These are phyloP conservation scores for Gomphus bonarii DNA, from an alignment of 1,284 basidiomycete genomes.

Conservation along the genomic window DNA sequence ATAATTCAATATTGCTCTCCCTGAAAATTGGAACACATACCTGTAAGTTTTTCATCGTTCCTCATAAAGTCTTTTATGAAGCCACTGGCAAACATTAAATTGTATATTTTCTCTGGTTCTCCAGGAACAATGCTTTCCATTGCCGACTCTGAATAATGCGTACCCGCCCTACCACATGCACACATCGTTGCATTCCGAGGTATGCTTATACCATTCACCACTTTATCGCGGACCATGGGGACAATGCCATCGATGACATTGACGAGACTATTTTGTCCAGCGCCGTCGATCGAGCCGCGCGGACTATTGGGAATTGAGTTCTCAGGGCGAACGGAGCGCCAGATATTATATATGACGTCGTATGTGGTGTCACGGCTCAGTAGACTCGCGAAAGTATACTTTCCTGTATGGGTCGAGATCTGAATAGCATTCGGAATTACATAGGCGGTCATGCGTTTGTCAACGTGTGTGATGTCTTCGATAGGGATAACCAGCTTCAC, in stretches of 20 bases:
- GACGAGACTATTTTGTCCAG: slow-evolving; percentile 1
- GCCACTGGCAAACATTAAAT: slow-evolving; percentile 91
- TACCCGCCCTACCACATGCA: slow-evolving; percentile 59
- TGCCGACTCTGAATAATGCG: slow-evolving; percentile 67
- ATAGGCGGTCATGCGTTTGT: slow-evolving; percentile 98
- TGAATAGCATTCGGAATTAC: slow-evolving; percentile 98
- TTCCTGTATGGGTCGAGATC: slow-evolving; percentile 70
- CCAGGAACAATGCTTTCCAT: slow-evolving; percentile 78
- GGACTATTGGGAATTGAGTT: slow-evolving; percentile 20
- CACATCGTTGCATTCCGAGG: slow-evolving; percentile 58
- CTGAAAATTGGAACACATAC: slow-evolving; percentile 34
- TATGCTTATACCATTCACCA: background rate
- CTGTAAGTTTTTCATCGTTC: slow-evolving; percentile 80
- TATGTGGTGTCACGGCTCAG: slow-evolving; percentile 92
- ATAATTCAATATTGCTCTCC: background rate
- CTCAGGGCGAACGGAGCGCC: slow-evolving; percentile 83
- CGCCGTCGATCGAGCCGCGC: slow-evolving; percentile 13
- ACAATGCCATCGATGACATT: slow-evolving; percentile 10
- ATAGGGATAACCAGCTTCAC: slow-evolving; percentile 85
- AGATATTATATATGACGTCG: slow-evolving; percentile 95
- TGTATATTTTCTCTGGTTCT: slow-evolving; percentile 91
- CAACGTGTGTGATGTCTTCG: slow-evolving; percentile 80
- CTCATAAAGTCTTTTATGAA: slow-evolving; percentile 94
- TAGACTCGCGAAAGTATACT: slow-evolving; percentile 95
- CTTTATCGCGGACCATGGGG: background rate